phyloP scores from a whole-genome alignment of 179 eudicot genomes.

The Silene noctiflora region DNA sequence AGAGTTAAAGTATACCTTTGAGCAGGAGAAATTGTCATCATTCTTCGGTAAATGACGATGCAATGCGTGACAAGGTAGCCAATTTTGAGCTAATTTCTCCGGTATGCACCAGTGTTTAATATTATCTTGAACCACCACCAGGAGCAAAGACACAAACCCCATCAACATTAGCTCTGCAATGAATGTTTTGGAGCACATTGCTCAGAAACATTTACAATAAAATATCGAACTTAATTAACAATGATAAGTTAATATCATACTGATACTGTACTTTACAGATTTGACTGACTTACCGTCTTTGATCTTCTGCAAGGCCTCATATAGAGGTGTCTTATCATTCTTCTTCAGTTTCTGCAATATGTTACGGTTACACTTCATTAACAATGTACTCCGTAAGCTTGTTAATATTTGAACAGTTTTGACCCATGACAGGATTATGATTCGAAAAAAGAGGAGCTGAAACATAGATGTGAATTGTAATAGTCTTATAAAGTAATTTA shows the following conservation, averaged over 20 bases:
- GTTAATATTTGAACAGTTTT: no score
- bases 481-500: no score
- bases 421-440: no score
- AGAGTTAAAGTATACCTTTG: no score
- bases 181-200: not conserved
- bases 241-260: not conserved
- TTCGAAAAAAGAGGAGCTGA: no score
- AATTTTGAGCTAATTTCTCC: conserved; percentile 11
- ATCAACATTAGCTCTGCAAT: conserved; percentile 29
- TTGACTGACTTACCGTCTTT: conserved; percentile 28
- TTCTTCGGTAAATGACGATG: no score
- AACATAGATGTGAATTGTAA: no score
- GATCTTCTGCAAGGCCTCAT: conserved; percentile 29
- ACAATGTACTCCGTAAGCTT: no score
- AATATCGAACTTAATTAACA: no score
- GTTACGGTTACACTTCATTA: no score
- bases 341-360: not conserved
- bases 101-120: conserved; percentile 14
- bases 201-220: not conserved
- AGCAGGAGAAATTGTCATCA: no score
- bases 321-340: conserved; percentile 24
- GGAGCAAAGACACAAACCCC: conserved; percentile 28
- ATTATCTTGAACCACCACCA: conserved; percentile 24
- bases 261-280: no score
- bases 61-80: conserved; percentile 25